These are phyloP conservation scores for Trifolium pratense DNA, from an alignment of 306 rosid genomes.

Conservation along the genomic window DNA sequence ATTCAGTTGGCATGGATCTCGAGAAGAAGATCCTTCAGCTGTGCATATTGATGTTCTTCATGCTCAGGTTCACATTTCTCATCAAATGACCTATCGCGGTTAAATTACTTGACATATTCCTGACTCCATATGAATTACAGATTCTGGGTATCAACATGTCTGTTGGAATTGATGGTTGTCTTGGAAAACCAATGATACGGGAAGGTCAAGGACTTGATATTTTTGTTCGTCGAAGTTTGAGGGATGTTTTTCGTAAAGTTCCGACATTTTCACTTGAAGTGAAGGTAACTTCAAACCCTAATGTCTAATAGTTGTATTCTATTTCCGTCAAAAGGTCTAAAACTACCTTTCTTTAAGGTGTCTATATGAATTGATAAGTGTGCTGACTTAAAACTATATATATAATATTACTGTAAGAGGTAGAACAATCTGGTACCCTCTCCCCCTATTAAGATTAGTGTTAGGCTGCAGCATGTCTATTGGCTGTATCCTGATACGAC, in stretches of 20 bases:
- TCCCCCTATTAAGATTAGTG: too few species aligned
- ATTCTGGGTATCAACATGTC: conserved; percentile 91
- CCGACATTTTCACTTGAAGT: conserved; percentile 94
- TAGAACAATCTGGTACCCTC: too few species aligned
- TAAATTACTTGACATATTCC: conserved; percentile 30
- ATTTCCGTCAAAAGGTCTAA: conserved; percentile 4
- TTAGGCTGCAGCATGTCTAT: too few species aligned
- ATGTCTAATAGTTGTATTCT: conserved; percentile 24
- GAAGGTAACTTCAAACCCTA: conserved; percentile 58
- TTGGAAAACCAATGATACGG: conserved; percentile 92
- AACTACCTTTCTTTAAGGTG: not conserved
- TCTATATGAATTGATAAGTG: conserved; percentile 10
- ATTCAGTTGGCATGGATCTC: conserved; percentile 91
- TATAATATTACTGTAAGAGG: too few species aligned
- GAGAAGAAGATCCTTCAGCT: conserved; percentile 84
- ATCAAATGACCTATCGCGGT: conserved; percentile 4
- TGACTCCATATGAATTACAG: conserved; percentile 58
- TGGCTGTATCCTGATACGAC: too few species aligned
- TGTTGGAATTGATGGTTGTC: conserved; percentile 75
- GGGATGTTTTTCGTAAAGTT: conserved; percentile 93
- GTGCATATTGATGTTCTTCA: conserved; percentile 88
- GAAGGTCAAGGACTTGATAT: conserved; percentile 91
- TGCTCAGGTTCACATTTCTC: conserved; percentile 74
- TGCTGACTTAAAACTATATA: not conserved
- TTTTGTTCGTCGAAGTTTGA: conserved; percentile 89